phyloP scores from a whole-genome alignment of 2,329 filamentous ascomycete species.

The Aspergillus quadrilineatus region DNA sequence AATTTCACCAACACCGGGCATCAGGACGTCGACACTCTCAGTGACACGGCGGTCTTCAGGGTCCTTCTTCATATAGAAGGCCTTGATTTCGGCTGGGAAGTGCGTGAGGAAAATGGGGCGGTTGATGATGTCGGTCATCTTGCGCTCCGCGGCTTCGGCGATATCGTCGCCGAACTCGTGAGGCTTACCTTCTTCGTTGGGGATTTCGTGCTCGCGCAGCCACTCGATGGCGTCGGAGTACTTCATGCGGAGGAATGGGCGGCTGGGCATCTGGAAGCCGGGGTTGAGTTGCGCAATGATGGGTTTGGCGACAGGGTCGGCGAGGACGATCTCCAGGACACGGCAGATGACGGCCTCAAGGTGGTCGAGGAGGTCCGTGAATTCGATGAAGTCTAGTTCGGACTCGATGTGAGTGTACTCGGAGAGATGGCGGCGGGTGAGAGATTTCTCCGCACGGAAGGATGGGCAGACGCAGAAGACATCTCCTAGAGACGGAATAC shows the following conservation, averaged over 20 bases:
- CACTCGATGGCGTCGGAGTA: slow-evolving; percentile 93
- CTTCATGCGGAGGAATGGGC: slow-evolving; percentile 92
- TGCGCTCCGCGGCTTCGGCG: slow-evolving; percentile 91
- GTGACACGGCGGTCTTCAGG: slow-evolving; percentile 76
- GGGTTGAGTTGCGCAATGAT: slow-evolving; percentile 88
- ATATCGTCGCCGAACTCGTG: slow-evolving; percentile 97
- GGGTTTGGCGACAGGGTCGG: slow-evolving; percentile 68
- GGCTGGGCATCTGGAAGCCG: slow-evolving; percentile 73
- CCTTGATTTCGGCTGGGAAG: slow-evolving; percentile 96
- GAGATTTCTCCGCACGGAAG: slow-evolving; percentile 94
- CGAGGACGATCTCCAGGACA: slow-evolving; percentile 75
- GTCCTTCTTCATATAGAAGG: slow-evolving; percentile 98
- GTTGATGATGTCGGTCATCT: slow-evolving; percentile 97
- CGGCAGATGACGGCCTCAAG: slow-evolving; percentile 84
- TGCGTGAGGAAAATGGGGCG: slow-evolving; percentile 93
- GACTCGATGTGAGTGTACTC: slow-evolving; percentile 98
- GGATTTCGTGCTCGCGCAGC: slow-evolving; percentile 85
- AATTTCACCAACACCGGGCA: slow-evolving; percentile 97
- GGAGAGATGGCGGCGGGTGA: slow-evolving; percentile 89
- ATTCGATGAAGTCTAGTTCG: slow-evolving; percentile 93
- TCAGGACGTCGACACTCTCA: slow-evolving; percentile 80
- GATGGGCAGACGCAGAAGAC: slow-evolving; percentile 99
- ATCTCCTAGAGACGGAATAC: slow-evolving; percentile 83
- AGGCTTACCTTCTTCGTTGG: slow-evolving; percentile 86
- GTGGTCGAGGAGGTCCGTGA: slow-evolving; percentile 82